A percentile compares a stretch with the other conserved stretches of the same genome.
Evolutionary conservation across 2,329 filamentous ascomycete genomes (phyloP).

Genomic region (Ophiosphaerella korrae): DNA sequence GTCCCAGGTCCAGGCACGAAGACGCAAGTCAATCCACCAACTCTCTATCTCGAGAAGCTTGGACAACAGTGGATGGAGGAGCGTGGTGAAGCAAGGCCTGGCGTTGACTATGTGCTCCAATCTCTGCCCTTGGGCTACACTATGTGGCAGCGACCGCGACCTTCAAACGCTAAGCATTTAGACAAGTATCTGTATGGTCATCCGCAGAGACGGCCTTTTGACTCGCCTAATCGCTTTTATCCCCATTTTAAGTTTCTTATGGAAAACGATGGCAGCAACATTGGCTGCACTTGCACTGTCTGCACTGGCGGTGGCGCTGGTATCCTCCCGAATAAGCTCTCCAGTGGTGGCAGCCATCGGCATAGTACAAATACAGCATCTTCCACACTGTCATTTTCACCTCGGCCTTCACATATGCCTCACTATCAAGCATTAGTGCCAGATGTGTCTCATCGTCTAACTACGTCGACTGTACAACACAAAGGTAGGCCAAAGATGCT

Average conservation of each 20-base stretch:
- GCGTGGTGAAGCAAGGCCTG: conserved; percentile 41
- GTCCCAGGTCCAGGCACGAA: conserved; percentile 28
- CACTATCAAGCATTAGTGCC: neutral
- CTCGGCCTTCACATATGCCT: no score
- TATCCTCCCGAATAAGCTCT: conserved; percentile 16
- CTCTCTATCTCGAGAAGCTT: conserved; percentile 54
- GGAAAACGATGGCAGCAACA: conserved; percentile 49
- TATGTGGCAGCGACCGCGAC: conserved; percentile 57
- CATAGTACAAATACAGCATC: conserved; percentile 9
- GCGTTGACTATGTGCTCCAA: conserved; percentile 57
- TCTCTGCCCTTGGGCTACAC: conserved; percentile 60
- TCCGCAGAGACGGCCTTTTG: conserved; percentile 55
- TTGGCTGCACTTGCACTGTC: conserved; percentile 57
- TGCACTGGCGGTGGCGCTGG: conserved; percentile 45
- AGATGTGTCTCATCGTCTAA: neutral
- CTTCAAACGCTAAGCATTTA: conserved; percentile 45
- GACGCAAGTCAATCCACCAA: conserved; percentile 47
- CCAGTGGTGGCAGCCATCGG: conserved; percentile 4
- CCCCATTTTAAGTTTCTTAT: conserved; percentile 64
- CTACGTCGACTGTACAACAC: neutral
- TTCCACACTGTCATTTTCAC: neutral
- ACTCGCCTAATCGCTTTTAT: conserved; percentile 61
- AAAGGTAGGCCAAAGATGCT: conserved; percentile 28
- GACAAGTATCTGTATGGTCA: conserved; percentile 66
- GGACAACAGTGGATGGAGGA: conserved; percentile 56